Conservation (phyloP, 2,329 filamentous ascomycete species). For the Hymenoscyphus fructigenus region DNA sequence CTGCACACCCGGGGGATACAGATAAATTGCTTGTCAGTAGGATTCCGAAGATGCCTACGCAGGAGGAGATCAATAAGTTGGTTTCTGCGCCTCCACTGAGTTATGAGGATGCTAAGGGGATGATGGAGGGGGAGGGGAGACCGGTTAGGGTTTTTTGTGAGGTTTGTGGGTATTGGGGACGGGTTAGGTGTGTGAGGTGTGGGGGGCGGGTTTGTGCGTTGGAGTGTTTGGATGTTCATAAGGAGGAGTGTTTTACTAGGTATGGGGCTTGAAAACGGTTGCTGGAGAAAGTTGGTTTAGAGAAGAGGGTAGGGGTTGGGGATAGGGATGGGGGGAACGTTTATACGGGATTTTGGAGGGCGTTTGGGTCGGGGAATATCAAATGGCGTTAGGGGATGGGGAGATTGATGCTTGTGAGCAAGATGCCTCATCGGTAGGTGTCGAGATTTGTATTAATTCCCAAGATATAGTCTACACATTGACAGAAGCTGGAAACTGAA, state of each 20-base stretch:
- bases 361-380: neutral
- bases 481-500: too few species aligned
- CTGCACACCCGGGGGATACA: slow-evolving; percentile 48
- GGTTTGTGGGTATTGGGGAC: slow-evolving; percentile 80
- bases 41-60: slow-evolving; percentile 57
- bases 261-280: slow-evolving; percentile 46
- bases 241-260: slow-evolving; percentile 68
- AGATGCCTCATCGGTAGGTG: too few species aligned
- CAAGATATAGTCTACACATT: too few species aligned
- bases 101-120: slow-evolving; percentile 62
- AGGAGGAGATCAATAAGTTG: slow-evolving; percentile 63
- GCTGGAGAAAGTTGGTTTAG: neutral
- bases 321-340: neutral
- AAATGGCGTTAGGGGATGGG: neutral
- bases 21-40: slow-evolving; percentile 59
- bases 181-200: slow-evolving; percentile 74
- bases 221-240: slow-evolving; percentile 70
- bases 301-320: neutral
- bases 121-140: slow-evolving; percentile 43
- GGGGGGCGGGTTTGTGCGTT: slow-evolving; percentile 75
- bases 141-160: slow-evolving; percentile 70
- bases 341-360: neutral
- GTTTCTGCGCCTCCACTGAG: slow-evolving; percentile 63
- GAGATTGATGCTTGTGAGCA: neutral
- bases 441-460: too few species aligned